These are phyloP conservation scores for Aureobasidium zeae DNA, from an alignment of 2,329 filamentous ascomycete species.

Conservation along the genomic window DNA sequence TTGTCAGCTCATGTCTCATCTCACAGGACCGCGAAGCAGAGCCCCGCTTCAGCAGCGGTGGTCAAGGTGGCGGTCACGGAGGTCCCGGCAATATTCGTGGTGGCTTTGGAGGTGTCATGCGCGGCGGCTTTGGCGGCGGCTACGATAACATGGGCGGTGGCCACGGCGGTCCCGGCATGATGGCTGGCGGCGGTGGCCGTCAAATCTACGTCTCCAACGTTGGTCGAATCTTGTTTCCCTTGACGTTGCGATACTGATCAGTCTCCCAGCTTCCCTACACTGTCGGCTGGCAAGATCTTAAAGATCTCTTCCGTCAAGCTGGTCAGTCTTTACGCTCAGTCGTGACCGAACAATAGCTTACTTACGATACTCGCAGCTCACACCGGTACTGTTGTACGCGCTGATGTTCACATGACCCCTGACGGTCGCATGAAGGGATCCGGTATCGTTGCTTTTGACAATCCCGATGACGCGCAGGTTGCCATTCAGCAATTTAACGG, in stretches of 20 bases:
- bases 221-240: slow-evolving; percentile 43
- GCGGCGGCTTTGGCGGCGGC: slow-evolving; percentile 43
- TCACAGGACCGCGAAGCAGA: slow-evolving; percentile 89
- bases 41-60: slow-evolving; percentile 76
- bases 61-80: slow-evolving; percentile 34
- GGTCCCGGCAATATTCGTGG: slow-evolving; percentile 39
- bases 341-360: no score
- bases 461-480: slow-evolving; percentile 84
- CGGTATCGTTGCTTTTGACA: slow-evolving; percentile 94
- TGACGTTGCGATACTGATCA: slow-evolving; percentile 21
- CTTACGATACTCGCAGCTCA: slow-evolving; percentile 30
- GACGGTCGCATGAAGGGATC: slow-evolving; percentile 94
- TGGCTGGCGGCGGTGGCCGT: slow-evolving; percentile 58
- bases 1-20: neutral
- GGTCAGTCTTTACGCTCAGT: slow-evolving; percentile 67
- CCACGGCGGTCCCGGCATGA: slow-evolving; percentile 41
- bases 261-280: slow-evolving; percentile 77
- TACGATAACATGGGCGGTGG: slow-evolving; percentile 39
- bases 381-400: slow-evolving; percentile 75
- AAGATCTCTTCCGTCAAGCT: slow-evolving; percentile 96
- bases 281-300: slow-evolving; percentile 97
- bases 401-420: slow-evolving; percentile 85
- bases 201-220: slow-evolving; percentile 99
- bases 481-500: slow-evolving; percentile 97
- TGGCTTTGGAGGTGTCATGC: slow-evolving; percentile 39